Conservation (phyloP, 129 eudicot species). For the Flaveria sonorensis region DNA sequence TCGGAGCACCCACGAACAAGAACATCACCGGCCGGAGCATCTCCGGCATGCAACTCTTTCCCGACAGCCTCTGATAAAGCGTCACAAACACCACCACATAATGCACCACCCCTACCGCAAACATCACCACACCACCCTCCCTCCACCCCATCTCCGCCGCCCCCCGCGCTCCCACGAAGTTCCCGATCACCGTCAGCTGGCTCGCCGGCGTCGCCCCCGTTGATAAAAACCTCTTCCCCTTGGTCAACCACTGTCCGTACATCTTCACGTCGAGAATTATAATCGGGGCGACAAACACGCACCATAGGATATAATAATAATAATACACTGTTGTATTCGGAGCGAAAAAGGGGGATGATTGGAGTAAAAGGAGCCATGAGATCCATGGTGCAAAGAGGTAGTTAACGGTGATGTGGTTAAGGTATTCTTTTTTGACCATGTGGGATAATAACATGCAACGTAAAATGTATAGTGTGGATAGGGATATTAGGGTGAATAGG, state of each 20-base stretch:
- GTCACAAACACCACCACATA: slow-evolving; percentile 65
- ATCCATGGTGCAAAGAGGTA: slow-evolving; percentile 80
- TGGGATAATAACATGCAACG: slow-evolving; percentile 41
- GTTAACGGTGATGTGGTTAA: slow-evolving; percentile 57
- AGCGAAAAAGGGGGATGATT: slow-evolving; percentile 34
- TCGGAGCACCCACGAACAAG: slow-evolving; percentile 62
- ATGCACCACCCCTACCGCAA: slow-evolving; percentile 52
- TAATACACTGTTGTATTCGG: background rate
- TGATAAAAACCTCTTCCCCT: slow-evolving; percentile 51
- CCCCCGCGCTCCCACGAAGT: slow-evolving; percentile 52
- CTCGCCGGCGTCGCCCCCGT: slow-evolving; percentile 58
- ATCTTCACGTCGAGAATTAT: slow-evolving; percentile 55
- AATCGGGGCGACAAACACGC: slow-evolving; percentile 48
- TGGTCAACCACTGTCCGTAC: slow-evolving; percentile 65
- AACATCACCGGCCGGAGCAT: slow-evolving; percentile 63
- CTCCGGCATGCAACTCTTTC: slow-evolving; percentile 41
- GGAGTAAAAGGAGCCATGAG: slow-evolving; percentile 58
- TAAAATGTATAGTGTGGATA: slow-evolving; percentile 48
- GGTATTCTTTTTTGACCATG: slow-evolving; percentile 60
- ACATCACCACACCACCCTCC: slow-evolving; percentile 52
- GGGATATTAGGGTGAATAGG: slow-evolving; percentile 29
- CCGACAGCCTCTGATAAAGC: slow-evolving; percentile 53
- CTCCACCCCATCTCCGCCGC: slow-evolving; percentile 63
- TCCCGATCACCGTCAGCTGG: slow-evolving; percentile 56
- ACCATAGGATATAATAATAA: slow-evolving; percentile 31